Base-by-base conservation (phyloP, 2,329 filamentous ascomycete genomes). In the Beauveria medogensis region DNA sequence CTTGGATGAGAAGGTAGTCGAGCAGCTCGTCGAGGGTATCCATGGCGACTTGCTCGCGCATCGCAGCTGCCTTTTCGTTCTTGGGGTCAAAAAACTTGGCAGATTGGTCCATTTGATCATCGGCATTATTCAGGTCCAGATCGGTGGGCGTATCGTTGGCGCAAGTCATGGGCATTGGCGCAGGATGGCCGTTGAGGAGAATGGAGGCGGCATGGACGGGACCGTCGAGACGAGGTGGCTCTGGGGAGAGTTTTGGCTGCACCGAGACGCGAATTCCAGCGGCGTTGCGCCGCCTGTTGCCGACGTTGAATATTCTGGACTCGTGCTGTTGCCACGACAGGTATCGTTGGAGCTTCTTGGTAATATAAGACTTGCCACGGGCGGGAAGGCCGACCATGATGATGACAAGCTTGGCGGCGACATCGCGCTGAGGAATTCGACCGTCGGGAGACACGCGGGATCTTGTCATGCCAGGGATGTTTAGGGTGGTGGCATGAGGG, bases 301-400 rank as follows among this genome's bases (percentile, higher is more conserved):
- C 94, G 43, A 99, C 94, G 69, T 99, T 99, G 84, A 99, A 99
- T 67, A 99, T 97, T 66, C 83, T 84, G 14, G 92, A 94, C 69
- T 96, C 91, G 75, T 99, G 93, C 71, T 99, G 94, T 69, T 97
- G 86, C 94, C 94, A 99, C 55, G 95, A 93, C 55, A 99, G 78
- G 72, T 97, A 99, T 64, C 94, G 85, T 62, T 94, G 90, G 64
- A 99, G 84, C 78, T 99, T 99, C 80, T 97, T 97, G 64, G 94
- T 97, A 69, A 99, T 96, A 76, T 99, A 99, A 60, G 92, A 97
- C 78, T 99, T 99, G 71, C 94, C 94, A 69, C 94, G 83, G 10
- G 94, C 94, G 3, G 94, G 94, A 68, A 99, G 78, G 65, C 94
- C 94, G 63, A 99, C 94, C 94, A 99, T 99, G 72, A 99, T 87